Evolutionary conservation across 176 grass and related monocot species (phyloP), one percentile per base, ranked within the genome.

Genomic region (Aegilops tauschii): DNA sequence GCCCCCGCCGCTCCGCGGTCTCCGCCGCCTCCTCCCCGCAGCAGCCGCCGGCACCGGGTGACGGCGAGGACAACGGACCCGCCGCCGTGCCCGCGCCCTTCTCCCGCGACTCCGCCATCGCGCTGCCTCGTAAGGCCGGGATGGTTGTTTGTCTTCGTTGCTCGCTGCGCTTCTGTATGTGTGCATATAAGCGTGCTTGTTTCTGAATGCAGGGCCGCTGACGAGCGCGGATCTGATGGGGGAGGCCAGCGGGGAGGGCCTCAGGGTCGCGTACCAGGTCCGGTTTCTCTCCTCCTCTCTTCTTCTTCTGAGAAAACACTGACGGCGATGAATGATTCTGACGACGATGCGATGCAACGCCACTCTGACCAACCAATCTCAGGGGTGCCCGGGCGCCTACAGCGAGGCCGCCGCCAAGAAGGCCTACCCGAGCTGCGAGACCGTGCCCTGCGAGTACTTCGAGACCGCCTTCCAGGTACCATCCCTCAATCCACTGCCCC

Each of bases 381-480:
- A 63, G 95, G 92, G 92, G 4, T 90, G 89, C 39, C 88, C 92
- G 2, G 95, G 92, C 58, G 95, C 95, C 28, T 93, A 94, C 81
- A 94, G 95, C 7, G 95, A 97, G 90, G 90, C 92, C 9, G 95
- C 95, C 10, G 92, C 95, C 31, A 89, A 27, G 66, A 97, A 94
- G 78, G 92, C 95, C 14, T 97, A 97, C 69, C 90, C 90, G 30
- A 94, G 93, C 72, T 97, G 95, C 76, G 80, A 91, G 35, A 87
- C 92, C 58, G 90, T 97, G 84, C 95, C 92, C 31, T 94, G 95
- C 71, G 92, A 97, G 78, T 86, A 91, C 35, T 93, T 97, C 49
- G 92, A 97, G 37, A 97, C 84, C 39, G 88, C 90, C 45, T 97
- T 97, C 73, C 88, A 93, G 73, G 95, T 90, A 65, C 62, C 49